Base-by-base conservation (phyloP, 2,329 filamentous ascomycete species). In the Claviceps arundinis region DNA sequence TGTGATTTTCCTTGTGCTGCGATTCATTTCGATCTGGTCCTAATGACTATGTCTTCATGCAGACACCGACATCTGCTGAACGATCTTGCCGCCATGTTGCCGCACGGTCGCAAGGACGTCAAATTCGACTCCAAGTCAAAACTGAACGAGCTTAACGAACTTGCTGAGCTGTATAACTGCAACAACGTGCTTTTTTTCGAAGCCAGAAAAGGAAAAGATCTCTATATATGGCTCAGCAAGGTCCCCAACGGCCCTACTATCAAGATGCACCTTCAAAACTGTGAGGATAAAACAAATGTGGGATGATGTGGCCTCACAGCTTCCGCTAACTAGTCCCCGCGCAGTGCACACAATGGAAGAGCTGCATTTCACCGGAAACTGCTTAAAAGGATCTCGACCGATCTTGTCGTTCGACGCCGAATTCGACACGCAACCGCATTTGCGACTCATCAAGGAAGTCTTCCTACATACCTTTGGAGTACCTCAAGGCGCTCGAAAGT, bases 81-180 rank as follows among this genome's bases (percentile, higher is more conserved):
- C 63, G 93, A 98, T 64, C 76, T 98, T 47, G 82, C 89, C 53
- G 78, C 85, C 34, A 82, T 98, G 69, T 82, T 98, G 58, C 93
- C 93, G 2, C 93, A 98, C 68, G 84, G 84, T 58, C 83, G 89
- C 64, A 95, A 95, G 73, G 93, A 98, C 67, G 89, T 87, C 61
- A 98, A 98, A 71, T 87, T 96, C 59, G 93, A 98, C 68, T 93
- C 89, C 50, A 97, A 97, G 72, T 90, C 87, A 40, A 89, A 93
- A 73, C 77, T 89, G 60, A 78, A 82, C 77, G 75, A 86, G 65
- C 79, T 95, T 50, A 93, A 93, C 70, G 87, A 90, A 64, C 72
- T 81, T 43, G 75, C 75, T 53, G 81, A 85, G 63, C 61, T 95
- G 34, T 93, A 94, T 75, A 94, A 93, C 65, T 94, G 88, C 78